Evolutionary conservation across 305 asterid genomes (phyloP), one percentile per base, ranked within the genome.

Genomic region (Salvia sclarea): DNA sequence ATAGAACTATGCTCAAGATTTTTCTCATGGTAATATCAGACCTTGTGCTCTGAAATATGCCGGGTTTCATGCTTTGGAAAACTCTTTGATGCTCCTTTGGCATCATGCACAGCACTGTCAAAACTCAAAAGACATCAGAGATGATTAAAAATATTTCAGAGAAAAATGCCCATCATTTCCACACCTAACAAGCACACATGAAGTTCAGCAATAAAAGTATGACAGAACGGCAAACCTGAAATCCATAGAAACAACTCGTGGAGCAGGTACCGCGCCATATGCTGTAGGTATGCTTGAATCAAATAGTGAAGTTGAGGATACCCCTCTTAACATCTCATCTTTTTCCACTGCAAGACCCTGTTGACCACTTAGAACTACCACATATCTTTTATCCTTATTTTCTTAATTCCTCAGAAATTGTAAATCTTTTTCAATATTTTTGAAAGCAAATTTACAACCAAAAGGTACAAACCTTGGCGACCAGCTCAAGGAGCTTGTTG

Each of bases 321-420:
- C 76, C 49, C 94, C 96, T 65, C 87, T 80, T 78, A 78, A 60
- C 62, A 69, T 71, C 63, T 83, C 94, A 78, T 85, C 94, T 65
- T 83, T 89, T 76, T 86, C 96, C 82, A 77, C 90, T 85, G 88
- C 94, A 77, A 90, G 92, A 79, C 97, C 96, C 95, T 88, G 96
- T 76, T 69, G 71, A 86, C 78, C 69, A 76, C 81, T 80, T 75
- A 82, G 79, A 77, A 61, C 71, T 68, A 66, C 64, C 49, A 67
- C 68, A 17, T 24, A 73, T 62, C 61, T 53, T 59, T 74, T 54
- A n/a, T 24, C 24, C 48, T 24, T 72, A 20, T 25, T 50, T 47
- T 57, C n/a, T 13, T 72, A 22, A 41, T n/a, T 71, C 28, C 62
- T 78, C 55, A 60, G 18, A 54, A 53, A 2, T 20, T 4, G 14